Evolutionary conservation across 768 basidiomycete genomes (phyloP).

Genomic region (Auricularia sp.): DNA sequence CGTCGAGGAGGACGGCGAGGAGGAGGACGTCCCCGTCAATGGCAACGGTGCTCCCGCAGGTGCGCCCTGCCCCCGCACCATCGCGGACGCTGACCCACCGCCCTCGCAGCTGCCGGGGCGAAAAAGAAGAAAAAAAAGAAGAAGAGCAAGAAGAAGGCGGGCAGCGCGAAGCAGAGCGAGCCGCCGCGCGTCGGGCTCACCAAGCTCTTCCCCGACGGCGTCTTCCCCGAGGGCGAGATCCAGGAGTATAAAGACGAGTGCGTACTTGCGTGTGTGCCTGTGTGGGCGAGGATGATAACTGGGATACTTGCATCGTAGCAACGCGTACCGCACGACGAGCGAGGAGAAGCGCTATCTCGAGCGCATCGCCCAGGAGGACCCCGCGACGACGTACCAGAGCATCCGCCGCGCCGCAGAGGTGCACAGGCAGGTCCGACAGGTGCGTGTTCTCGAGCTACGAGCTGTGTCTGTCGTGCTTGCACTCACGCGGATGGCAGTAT

Average conservation of each 20-base stretch:
- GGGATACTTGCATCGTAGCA: slow-evolving; percentile 37
- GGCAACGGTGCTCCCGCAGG: too few relatives aligned
- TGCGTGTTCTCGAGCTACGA: neutral
- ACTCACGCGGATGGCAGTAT: slow-evolving; percentile 19
- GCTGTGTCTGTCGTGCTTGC: neutral
- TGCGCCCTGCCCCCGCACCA: too few relatives aligned
- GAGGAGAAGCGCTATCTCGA: slow-evolving; percentile 87
- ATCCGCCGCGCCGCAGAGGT: slow-evolving; percentile 94
- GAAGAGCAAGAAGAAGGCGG: slow-evolving; percentile 70
- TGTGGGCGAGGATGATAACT: neutral
- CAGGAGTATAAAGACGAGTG: slow-evolving; percentile 89
- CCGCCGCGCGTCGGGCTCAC: slow-evolving; percentile 84
- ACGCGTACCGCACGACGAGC: slow-evolving; percentile 76
- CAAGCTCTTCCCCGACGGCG: slow-evolving; percentile 78
- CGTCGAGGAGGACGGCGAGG: too few relatives aligned
- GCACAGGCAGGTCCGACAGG: slow-evolving; percentile 77
- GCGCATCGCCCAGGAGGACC: slow-evolving; percentile 64
- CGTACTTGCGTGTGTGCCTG: slow-evolving; percentile 22
- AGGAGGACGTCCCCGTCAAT: too few relatives aligned
- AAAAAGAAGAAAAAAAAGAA: slow-evolving; percentile 95
- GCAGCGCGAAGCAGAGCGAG: slow-evolving; percentile 57
- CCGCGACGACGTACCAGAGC: slow-evolving; percentile 73
- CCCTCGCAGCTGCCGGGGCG: slow-evolving; percentile 12
- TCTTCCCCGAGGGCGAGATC: slow-evolving; percentile 85
- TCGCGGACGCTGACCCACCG: neutral